Base-by-base conservation (phyloP, 2,329 filamentous ascomycete genomes). In the Aspergillus pseudotamarii region DNA sequence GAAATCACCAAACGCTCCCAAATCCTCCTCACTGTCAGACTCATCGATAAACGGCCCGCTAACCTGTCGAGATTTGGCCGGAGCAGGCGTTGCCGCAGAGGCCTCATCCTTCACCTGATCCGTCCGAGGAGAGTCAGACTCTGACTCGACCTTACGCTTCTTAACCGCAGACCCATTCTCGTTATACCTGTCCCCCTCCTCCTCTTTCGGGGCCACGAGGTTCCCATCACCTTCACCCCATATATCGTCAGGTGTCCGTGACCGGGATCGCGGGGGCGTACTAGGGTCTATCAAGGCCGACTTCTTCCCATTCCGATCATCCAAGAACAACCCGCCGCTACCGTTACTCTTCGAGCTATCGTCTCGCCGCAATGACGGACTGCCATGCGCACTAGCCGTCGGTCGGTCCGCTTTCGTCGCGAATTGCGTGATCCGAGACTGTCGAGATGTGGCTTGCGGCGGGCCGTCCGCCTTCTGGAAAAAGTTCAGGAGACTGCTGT, bases 401-500 rank as follows among this genome's bases (percentile, higher is more conserved):
- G 64, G 58, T 68, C 67, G 63, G 64, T 73, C 64, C 68, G 69
- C 62, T 70, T 73, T 65, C 50, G 72, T 62, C 28, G 76, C 68
- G 63, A 76, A 79, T 28, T 81, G 77, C 3, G 82, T 76, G 61
- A 91, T 90, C 11, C 91, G 82, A 23, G 82, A 81, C 61, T 88
- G 78, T 28, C 68, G 74, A 32, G 72, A 74, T 8, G 67, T 74
- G 80, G 65, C 89, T 83, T 61, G 84, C 80, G 58, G 77, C 0
- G 78, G 77, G 14, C 85, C 84, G 45, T 87, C 84, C 0, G 86
- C 82, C 72, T 92, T 93, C 71, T 91, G 88, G 73, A 93, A 93
- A 75, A 92, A 93, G 66, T 79, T 92, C 16, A 92, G 78, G 36
- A 93, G 92, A 66, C 88, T 92, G 8, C 83, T 82, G 69, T 91